phyloP scores from a whole-genome alignment of 2,329 filamentous ascomycete genomes.

The Paecilomyces dactylethromorphus region DNA sequence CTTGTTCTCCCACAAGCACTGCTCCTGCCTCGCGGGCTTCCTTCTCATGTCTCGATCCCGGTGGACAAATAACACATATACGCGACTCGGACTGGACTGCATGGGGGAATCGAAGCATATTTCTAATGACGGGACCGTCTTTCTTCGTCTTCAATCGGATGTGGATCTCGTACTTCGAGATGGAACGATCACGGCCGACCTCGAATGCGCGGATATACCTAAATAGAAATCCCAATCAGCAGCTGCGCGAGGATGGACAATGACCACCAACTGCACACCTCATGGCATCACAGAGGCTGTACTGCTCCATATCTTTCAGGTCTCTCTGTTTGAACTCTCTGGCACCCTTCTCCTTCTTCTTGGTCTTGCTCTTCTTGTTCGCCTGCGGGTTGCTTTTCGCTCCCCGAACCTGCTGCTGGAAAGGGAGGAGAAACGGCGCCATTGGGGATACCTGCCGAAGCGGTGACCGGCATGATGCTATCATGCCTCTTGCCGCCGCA shows the following conservation, averaged over 20 bases:
- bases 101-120: slow-evolving; percentile 80
- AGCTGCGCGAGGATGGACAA: slow-evolving; percentile 1
- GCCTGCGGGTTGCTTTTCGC: slow-evolving; percentile 29
- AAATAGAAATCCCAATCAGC: slow-evolving; percentile 9
- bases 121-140: slow-evolving; percentile 80
- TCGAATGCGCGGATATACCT: slow-evolving; percentile 90
- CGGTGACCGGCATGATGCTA: slow-evolving; percentile 25
- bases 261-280: slow-evolving; percentile 42
- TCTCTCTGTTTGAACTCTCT: slow-evolving; percentile 59
- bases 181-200: slow-evolving; percentile 69
- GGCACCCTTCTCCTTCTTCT: slow-evolving; percentile 57
- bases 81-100: slow-evolving; percentile 81
- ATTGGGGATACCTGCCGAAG: slow-evolving; percentile 22
- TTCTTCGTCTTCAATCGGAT: slow-evolving; percentile 77
- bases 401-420: slow-evolving; percentile 28
- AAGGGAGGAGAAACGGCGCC: slow-evolving; percentile 20
- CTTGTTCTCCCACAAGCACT: slow-evolving; percentile 74
- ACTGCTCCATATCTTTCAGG: slow-evolving; percentile 63
- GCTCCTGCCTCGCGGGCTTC: slow-evolving; percentile 75
- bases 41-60: slow-evolving; percentile 65
- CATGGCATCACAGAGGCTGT: slow-evolving; percentile 86
- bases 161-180: slow-evolving; percentile 81
- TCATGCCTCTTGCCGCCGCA: slow-evolving; percentile 24
- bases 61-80: slow-evolving; percentile 87
- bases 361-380: slow-evolving; percentile 53